Base-by-base conservation (phyloP, 1,284 basidiomycete species). In the Sporisorium sorghi region DNA sequence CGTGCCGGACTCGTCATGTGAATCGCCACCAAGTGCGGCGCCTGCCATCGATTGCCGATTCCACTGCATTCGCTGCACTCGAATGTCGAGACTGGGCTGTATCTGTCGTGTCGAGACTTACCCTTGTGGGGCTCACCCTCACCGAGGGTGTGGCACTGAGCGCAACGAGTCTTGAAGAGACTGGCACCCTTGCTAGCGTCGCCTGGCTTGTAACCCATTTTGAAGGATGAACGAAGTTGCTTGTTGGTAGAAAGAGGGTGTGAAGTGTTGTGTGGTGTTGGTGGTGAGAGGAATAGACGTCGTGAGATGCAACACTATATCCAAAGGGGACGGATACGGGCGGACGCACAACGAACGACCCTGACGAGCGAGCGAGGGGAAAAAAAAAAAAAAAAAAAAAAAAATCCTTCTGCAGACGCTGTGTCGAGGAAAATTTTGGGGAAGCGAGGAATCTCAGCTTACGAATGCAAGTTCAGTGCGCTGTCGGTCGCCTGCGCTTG, bases 81-180 rank as follows among this genome's bases (percentile, higher is more conserved):
- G 17, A 33, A 19, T n/a, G 26, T 12, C 39, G 3, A 37, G 4
- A n/a, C 35, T 37, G 17, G 2, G 35, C 17, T 2, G 35, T 19
- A 15, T 40, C 23, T 8, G 14, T 21, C 26, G 35, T 21, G 24
- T 47, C 43, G 9, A 6, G n/a, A 81, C 83, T 56, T 57, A 85
- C 79, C 79, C 82, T 92, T 92, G 88, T 94, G 89, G 50, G 90
- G 88, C 79, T 91, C 95, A 76, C 93, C 92, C 78, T 89, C 88
- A 78, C 88, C 93, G 80, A 93, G 86, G 77, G 94, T 98, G 87
- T 99, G 96, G 88, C 96, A 99, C 86, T 97, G 94, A 65, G 93
- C 93, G 85, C 96, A 99, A 77, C 95, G 93, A 79, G 93, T 96
- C 90, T 84, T 82, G 80, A 83, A 83, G 53, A 83, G 76, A 71